Evolutionary conservation across 2,329 filamentous ascomycete genomes (phyloP), one percentile per base, ranked within the genome.

Genomic region (Nemania sp.): DNA sequence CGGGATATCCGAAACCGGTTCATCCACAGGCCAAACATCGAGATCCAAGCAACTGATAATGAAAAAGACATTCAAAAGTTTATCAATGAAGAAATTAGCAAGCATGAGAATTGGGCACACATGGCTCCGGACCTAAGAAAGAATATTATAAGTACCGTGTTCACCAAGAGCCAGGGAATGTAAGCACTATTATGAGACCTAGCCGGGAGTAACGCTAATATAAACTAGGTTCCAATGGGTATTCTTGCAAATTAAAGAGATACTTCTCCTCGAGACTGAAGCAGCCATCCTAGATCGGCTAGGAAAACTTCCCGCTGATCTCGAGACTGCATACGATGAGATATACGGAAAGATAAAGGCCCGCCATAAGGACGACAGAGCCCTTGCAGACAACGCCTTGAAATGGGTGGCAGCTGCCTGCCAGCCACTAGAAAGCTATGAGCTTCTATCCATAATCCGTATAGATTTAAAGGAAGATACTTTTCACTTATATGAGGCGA

Each of bases 211-310:
- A 35, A 27, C 2, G 27, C 27, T 59, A 27, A 67, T 22, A 32
- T 41, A 8, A 4, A 56, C 52, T n/a, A 67, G 65, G 60, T 67
- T 67, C 18, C 60, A 67, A 20, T 64, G 60, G 65, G 65, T 29
- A 13, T 64, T 45, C 10, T 52, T 67, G 32, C 60, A 67, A 56
- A 60, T 52, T 2, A 60, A 67, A 5, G 10, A 64, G 29, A 6
- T 67, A 59, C 55, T 67, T 20, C 1, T 10, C 15, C 60, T 64
- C 11, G 47, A 64, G 49, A 51, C 60, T 7, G 41, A 64, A 35
- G 0, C 11, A 2, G 55, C 60, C 5, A 64, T 67, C 15, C n/a
- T 27, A 35, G 49, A 52, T 52, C 59, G 60, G 15, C 13, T 67
- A 43, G 60, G 60, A 2, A 60, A 54, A 24, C 65, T 67, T n/a